A percentile compares a stretch with the other conserved stretches of the same genome.
Evolutionary conservation across 768 basidiomycete genomes (phyloP).

Genomic region (Clavaria fumosa): DNA sequence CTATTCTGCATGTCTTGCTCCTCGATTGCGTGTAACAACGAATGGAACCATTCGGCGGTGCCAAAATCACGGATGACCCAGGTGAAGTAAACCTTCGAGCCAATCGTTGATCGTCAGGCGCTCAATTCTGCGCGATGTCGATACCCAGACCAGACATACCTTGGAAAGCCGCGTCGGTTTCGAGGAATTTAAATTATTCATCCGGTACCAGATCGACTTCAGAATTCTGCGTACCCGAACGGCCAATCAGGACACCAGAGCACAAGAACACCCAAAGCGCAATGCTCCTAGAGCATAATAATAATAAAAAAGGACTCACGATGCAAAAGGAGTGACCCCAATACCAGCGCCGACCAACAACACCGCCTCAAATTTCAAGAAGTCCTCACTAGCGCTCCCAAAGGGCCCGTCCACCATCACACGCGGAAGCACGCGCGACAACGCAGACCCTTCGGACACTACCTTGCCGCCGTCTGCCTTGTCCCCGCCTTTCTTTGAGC

Average conservation of each 20-base stretch:
- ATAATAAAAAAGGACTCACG: slow-evolving; percentile 34
- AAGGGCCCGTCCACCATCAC: slow-evolving; percentile 97
- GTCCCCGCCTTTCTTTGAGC: slow-evolving; percentile 28
- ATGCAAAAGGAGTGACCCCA: slow-evolving; percentile 92
- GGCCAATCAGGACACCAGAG: neutral
- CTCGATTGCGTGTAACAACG: slow-evolving; percentile 82
- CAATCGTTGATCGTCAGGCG: too few species aligned
- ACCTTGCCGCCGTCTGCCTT: slow-evolving; percentile 42
- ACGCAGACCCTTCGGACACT: slow-evolving; percentile 37
- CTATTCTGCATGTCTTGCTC: slow-evolving; percentile 75
- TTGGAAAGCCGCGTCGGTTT: slow-evolving; percentile 78
- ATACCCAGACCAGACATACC: too few species aligned
- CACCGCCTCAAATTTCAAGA: slow-evolving; percentile 77
- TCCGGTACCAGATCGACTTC: slow-evolving; percentile 91
- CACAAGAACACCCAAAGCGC: too few species aligned
- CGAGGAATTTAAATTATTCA: slow-evolving; percentile 70
- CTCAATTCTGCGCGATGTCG: too few species aligned
- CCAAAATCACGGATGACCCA: slow-evolving; percentile 95
- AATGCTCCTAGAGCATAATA: neutral
- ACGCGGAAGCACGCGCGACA: slow-evolving; percentile 68
- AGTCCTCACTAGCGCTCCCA: slow-evolving; percentile 84
- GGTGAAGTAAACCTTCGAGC: slow-evolving; percentile 59
- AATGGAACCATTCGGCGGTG: slow-evolving; percentile 88
- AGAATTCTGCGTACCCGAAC: slow-evolving; percentile 33
- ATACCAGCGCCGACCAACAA: slow-evolving; percentile 90